phyloP scores from a whole-genome alignment of 306 rosid genomes.

The Pyrus betulifolia region DNA sequence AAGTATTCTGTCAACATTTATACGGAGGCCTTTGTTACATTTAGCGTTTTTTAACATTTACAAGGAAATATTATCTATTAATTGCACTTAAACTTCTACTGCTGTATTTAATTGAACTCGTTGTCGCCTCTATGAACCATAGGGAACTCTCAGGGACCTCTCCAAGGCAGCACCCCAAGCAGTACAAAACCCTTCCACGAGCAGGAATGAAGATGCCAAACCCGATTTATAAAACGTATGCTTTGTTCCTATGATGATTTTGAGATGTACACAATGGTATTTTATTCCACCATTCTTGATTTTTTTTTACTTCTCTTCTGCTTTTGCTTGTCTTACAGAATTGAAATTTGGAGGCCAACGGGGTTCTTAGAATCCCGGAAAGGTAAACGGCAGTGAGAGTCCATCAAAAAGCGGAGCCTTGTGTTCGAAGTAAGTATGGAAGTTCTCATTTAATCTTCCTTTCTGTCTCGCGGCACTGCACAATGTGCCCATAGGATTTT shows the following conservation, averaged over 20 bases:
- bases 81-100: background rate
- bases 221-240: background rate
- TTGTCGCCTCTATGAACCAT: slow-evolving; percentile 4
- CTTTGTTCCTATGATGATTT: background rate
- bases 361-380: slow-evolving; percentile 13
- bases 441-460: background rate
- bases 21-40: too few relatives aligned
- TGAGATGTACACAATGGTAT: background rate
- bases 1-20: too few relatives aligned
- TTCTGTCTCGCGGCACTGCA: background rate
- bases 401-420: background rate
- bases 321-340: slow-evolving; percentile 24
- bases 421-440: slow-evolving; percentile 9
- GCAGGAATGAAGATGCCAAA: slow-evolving; percentile 38
- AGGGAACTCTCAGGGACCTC: slow-evolving; percentile 71
- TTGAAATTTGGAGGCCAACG: slow-evolving; percentile 29
- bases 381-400: slow-evolving; percentile 23
- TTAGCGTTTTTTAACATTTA: background rate
- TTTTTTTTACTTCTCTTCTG: background rate
- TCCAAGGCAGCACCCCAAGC: slow-evolving; percentile 37
- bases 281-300: background rate
- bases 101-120: background rate
- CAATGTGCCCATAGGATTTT: background rate
- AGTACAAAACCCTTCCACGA: slow-evolving; percentile 36
- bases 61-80: background rate